Percentiles rank a stretch among this genome's conserved stretches.
Evolutionary conservation across 2,329 filamentous ascomycete genomes (phyloP).

Genomic region (Colletotrichum tropicale): DNA sequence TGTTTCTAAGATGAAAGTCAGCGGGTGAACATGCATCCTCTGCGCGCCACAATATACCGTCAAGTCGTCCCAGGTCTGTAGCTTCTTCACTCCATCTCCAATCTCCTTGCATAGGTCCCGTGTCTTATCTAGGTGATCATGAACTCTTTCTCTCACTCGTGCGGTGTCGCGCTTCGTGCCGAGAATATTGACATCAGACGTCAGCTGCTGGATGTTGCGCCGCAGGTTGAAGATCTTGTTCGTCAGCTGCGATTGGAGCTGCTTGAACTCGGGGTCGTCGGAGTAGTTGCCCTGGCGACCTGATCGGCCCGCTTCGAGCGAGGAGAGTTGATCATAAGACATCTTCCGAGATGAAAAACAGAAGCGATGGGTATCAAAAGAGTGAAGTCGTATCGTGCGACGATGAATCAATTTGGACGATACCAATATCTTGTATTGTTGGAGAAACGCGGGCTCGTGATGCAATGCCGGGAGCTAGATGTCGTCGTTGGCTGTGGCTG

Average conservation of each 20-base stretch:
- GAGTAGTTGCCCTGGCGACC: slow-evolving; percentile 74
- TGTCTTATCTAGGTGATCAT: slow-evolving; percentile 85
- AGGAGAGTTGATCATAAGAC: slow-evolving; percentile 90
- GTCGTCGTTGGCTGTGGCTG: slow-evolving; percentile 20
- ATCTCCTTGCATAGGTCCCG: slow-evolving; percentile 87
- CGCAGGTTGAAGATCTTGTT: slow-evolving; percentile 89
- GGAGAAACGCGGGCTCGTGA: not conserved
- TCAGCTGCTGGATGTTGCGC: slow-evolving; percentile 84
- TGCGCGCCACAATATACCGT: slow-evolving; percentile 59
- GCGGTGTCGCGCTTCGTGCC: slow-evolving; percentile 93
- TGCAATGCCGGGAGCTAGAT: not conserved
- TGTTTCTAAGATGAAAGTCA: slow-evolving; percentile 65
- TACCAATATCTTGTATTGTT: not conserved
- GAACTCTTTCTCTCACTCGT: slow-evolving; percentile 87
- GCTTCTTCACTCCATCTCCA: slow-evolving; percentile 90
- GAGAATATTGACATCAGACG: slow-evolving; percentile 82
- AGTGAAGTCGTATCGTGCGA: not conserved
- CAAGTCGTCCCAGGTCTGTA: slow-evolving; percentile 85
- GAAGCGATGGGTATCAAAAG: not conserved
- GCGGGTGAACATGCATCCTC: not conserved
- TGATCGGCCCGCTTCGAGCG: slow-evolving; percentile 77
- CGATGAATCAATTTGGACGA: not conserved
- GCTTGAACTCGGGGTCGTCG: slow-evolving; percentile 92
- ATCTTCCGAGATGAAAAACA: slow-evolving; percentile 51
- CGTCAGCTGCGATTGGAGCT: slow-evolving; percentile 81